Percentiles rank a stretch among this genome's conserved stretches.
Evolutionary conservation across 176 grass and related monocot species (phyloP).

Genomic region (Avena sativa): DNA sequence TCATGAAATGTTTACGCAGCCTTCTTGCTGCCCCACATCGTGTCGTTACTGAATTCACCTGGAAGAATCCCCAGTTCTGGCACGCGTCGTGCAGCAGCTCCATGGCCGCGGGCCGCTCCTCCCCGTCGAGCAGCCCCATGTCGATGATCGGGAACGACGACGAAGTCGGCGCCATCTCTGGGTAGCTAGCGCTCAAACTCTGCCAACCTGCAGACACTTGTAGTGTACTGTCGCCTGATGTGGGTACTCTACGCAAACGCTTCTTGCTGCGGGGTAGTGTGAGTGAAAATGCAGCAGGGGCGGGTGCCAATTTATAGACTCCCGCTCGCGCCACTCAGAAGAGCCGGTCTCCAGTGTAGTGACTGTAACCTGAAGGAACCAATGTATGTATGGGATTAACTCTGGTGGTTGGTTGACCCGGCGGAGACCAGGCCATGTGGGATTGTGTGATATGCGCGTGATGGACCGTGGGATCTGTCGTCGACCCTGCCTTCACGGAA

Average conservation of each 20-base stretch:
- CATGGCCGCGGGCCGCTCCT: constrained; percentile 62
- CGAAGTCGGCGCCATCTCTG: constrained; percentile 10
- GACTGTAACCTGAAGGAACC: constrained; percentile 14
- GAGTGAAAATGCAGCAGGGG: neutral
- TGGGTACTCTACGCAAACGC: neutral
- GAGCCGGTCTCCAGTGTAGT: neutral
- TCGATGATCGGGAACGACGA: constrained; percentile 73
- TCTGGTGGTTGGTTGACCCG: constrained; percentile 14
- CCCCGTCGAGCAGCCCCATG: constrained; percentile 67
- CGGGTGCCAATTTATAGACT: constrained; percentile 46
- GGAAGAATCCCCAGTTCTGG: constrained; percentile 98
- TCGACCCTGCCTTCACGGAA: neutral
- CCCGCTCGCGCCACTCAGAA: neutral
- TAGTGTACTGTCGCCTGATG: neutral
- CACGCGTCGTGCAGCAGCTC: constrained; percentile 72
- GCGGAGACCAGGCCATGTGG: constrained; percentile 44
- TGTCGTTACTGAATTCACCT: constrained; percentile 46
- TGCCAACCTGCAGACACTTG: neutral
- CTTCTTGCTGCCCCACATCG: no score
- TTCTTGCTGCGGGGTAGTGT: neutral
- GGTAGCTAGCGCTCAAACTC: neutral
- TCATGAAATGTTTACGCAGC: no score
- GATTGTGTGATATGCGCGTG: constrained; percentile 43
- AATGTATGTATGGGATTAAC: neutral
- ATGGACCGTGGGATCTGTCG: constrained; percentile 14